These are phyloP conservation scores for Sechiopsis laciniata DNA, from an alignment of 306 rosid genomes.

Conservation along the genomic window DNA sequence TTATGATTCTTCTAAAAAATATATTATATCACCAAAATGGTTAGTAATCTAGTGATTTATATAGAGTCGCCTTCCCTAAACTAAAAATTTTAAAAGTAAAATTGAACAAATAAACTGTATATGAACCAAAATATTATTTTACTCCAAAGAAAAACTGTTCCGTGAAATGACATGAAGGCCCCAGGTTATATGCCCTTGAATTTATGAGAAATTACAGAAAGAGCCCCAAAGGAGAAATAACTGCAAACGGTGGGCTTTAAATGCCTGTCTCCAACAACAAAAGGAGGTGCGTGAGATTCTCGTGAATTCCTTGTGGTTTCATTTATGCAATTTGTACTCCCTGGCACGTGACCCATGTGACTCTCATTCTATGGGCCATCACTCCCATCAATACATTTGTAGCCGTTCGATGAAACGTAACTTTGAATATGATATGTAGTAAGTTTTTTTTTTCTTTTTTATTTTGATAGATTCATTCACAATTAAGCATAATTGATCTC, in stretches of 20 bases:
- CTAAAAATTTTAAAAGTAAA: too few species aligned
- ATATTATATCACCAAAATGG: too few species aligned
- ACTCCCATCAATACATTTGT: conserved; percentile 4
- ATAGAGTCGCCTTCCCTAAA: too few species aligned
- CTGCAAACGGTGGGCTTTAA: conserved; percentile 26
- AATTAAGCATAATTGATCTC: too few species aligned
- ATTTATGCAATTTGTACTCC: conserved; percentile 15
- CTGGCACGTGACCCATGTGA: conserved; percentile 48
- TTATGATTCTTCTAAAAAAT: too few species aligned
- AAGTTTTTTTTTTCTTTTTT: too few species aligned
- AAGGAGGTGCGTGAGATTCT: conserved; percentile 37
- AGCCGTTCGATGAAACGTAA: conserved; percentile 17
- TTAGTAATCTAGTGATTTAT: too few species aligned
- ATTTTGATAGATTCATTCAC: too few species aligned
- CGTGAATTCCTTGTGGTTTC: conserved; percentile 33
- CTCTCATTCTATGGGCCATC: conserved; percentile 32
- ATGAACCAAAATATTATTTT: too few species aligned
- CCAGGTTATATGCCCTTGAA: neutral
- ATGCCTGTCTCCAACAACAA: conserved; percentile 20
- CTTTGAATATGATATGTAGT: neutral
- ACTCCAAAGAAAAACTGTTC: too few species aligned
- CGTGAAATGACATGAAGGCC: neutral
- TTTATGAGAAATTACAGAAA: neutral
- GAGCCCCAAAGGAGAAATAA: conserved; percentile 27
- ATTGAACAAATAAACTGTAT: too few species aligned